Base-by-base conservation (phyloP, 2,329 filamentous ascomycete genomes). In the Neofusicoccum sp. region DNA sequence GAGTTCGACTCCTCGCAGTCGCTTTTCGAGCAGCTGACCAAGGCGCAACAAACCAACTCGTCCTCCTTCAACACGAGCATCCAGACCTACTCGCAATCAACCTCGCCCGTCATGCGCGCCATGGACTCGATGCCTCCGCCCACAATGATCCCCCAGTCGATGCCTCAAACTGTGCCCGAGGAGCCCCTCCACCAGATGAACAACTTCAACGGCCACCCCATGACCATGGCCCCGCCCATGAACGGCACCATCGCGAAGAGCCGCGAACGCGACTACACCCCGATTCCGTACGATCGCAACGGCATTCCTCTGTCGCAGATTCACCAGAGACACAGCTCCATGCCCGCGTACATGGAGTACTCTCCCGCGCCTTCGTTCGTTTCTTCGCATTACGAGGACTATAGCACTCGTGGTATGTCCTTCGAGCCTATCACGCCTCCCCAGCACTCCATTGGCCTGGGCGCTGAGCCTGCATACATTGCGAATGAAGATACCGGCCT, bases 1-100 rank as follows among this genome's bases (percentile, higher is more conserved):
- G 92, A 99, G 78, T 99, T 97, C 79, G 95, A 99, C 80, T 97
- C 95, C 26, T 98, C 95, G 34, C 95, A 99, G 79, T 98, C 95
- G 68, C 88, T 99, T 63, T 99, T 96, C 75, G 95, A 99, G 83
- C 95, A 99, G 82, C 88, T 99, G 80, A 99, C 95, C 70, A 99
- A 98, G 82, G 93, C 93, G 49, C 95, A 99, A 79, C 95, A 98
- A 84, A 93, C 93, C 76, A 98, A 96, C 80, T 96, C 93, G 6
- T 98, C 95, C 3, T 96, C 93, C 1, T 98, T 97, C 83, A 91
- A 86, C 77, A 90, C 90, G 65, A 89, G 93, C 66, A 79, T 81
- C 68, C 82, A 77, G 77, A 80, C 78, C 58, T 90, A 89, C 71
- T 89, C 89, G 58, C 91, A 96, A 76, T 88, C 90, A 64, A 88